Evolutionary conservation across 345 rosid genomes (phyloP), one percentile per base, ranked within the genome.

Genomic region (Citrus hindsii): DNA sequence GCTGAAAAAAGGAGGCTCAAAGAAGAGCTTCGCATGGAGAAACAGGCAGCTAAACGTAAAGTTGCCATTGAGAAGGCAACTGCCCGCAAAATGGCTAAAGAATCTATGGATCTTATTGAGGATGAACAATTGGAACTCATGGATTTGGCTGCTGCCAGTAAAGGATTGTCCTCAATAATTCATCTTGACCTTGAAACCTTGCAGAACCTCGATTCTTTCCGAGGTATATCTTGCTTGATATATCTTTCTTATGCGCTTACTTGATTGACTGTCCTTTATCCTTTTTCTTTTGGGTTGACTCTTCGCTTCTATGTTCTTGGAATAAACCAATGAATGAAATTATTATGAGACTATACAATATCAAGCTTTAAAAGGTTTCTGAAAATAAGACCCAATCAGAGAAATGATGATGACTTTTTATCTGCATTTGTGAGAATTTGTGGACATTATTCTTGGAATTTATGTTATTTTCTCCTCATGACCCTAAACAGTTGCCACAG

Each of bases 51-150:
- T 84, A 93, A 87, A 82, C 98, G 91, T 69, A 93, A 89, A 83
- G 81, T 92, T 86, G 99, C 99, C 38, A 79, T 91, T 82, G 98
- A 97, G 91, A 97, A 88, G 85, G 99, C 99, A 71, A 91, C 98
- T 84, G 98, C 99, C 56, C 95, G 98, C 71, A 93, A 86, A 83
- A 90, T 94, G 85, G 99, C 99, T 70, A 97, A 92, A 81, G 99
- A 97, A 79, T 90, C 99, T 67, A 90, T 93, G 97, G 99, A 94
- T 88, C 98, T 97, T 82, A 85, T 97, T 68, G 99, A 97, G 85
- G 99, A 97, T 90, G 98, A 97, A 77, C 99, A 94, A 83, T 88
- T 94, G 82, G 99, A 97, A 84, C 91, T 97, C 84, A 94, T 97
- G 99, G 99, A 97, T 71, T 85, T 94, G 89, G 98, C 96, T 71